A percentile compares a stretch with the other conserved stretches of the same genome.
Conservation (phyloP, 148 eudicot genomes). For the Amaranthus palmeri region DNA sequence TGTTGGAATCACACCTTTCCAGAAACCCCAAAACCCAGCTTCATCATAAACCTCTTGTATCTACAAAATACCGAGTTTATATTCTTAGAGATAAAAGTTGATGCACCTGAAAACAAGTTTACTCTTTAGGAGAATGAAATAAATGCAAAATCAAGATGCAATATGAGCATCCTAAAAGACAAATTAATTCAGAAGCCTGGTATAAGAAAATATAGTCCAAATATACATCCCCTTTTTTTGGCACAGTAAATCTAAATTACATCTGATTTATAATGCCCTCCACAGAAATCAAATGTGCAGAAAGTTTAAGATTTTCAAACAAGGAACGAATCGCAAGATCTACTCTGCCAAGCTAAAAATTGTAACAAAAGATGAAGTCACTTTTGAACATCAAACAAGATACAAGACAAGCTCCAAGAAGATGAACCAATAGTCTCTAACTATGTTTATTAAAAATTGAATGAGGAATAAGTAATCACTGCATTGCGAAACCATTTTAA, state of each 20-base stretch:
- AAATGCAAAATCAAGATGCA: conserved; percentile 6
- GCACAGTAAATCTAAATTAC: background rate
- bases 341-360: background rate
- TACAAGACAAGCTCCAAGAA: background rate
- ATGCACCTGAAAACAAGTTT: background rate
- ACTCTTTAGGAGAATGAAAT: background rate
- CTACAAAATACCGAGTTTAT: conserved; percentile 34
- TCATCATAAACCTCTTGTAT: conserved; percentile 87
- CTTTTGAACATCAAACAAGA: background rate
- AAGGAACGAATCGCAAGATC: background rate
- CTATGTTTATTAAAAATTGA: background rate
- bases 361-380: background rate
- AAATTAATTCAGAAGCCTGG: background rate
- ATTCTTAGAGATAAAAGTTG: conserved; percentile 10
- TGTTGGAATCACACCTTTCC: conserved; percentile 95
- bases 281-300: background rate
- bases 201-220: background rate
- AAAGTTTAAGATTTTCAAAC: background rate
- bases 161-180: background rate
- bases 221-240: background rate
- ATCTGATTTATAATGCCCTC: background rate
- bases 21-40: conserved; percentile 87
- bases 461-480: background rate
- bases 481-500: background rate
- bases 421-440: background rate